Evolutionary conservation across 2,329 filamentous ascomycete species (phyloP).

Genomic region (Diaporthe velutina): DNA sequence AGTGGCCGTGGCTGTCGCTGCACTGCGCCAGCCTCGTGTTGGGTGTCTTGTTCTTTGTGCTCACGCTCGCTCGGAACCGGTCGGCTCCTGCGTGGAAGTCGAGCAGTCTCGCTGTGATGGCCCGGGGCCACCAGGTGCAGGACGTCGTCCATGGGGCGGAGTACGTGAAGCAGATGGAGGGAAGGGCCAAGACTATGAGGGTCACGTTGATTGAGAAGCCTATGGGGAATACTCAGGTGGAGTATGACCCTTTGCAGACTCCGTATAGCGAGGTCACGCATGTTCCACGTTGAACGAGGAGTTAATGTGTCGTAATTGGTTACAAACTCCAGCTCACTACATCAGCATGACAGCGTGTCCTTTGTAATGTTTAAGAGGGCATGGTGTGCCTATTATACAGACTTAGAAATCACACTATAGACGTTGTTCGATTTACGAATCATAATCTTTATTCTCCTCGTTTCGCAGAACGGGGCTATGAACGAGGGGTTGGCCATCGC

Average conservation of each 20-base stretch:
- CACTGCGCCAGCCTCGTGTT: slow-evolving; percentile 25
- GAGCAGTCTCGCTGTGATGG: slow-evolving; percentile 26
- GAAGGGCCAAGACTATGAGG: slow-evolving; percentile 9
- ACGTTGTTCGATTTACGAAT: background rate
- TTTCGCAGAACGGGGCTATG: background rate
- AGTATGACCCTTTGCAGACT: slow-evolving; percentile 17
- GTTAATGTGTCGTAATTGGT: no score
- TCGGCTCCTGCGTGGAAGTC: slow-evolving; percentile 18
- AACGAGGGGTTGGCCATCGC: background rate
- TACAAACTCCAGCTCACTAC: no score
- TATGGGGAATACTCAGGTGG: background rate
- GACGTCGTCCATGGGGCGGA: slow-evolving; percentile 10
- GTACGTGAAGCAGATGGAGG: slow-evolving; percentile 18
- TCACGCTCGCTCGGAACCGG: background rate
- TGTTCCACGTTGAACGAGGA: background rate
- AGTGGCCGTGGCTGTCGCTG: slow-evolving; percentile 35
- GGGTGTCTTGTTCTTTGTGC: slow-evolving; percentile 13
- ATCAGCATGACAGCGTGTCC: no score
- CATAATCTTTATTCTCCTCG: background rate
- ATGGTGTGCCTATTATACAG: background rate
- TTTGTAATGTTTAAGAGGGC: no score
- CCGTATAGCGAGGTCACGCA: background rate
- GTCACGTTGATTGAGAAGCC: slow-evolving; percentile 15
- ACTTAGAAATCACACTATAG: background rate
- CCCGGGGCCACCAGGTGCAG: background rate